Evolutionary conservation across 768 basidiomycete species (phyloP), one percentile per base, ranked within the genome.

Genomic region (Xanthoconium purpureum): DNA sequence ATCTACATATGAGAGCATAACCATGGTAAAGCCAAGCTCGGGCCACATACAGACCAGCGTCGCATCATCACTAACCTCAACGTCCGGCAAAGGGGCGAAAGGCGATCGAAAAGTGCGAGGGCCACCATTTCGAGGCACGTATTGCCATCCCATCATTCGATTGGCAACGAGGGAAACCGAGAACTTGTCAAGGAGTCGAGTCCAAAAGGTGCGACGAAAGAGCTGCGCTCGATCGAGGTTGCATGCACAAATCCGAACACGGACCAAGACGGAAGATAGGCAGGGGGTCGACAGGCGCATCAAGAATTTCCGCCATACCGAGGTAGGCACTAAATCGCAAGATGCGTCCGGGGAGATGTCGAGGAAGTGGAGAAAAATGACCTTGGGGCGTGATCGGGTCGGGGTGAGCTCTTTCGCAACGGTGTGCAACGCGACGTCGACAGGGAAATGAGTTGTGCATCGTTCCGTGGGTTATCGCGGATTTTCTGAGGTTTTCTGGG

Each of bases 291-390:
- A 60, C 47, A 42, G 29, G 15, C 30, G 6, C 58, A 55, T 50
- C 47, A 14, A 12, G 28, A 44, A 52, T 37, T 59, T 59, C 56
- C 56, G 37, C 58, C 45, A 47, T 48, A 49, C 55, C 52, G 15
- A 46, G 24, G 44, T 37, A 29, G 42, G 59, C 47, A 32, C 20
- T 50, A 46, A 55, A 55, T 49, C 43, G 8, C 52, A 14, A 50
- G 59, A 48, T 39, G 37, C 20, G 20, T 36, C 43, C 47, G 43
- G 58, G 47, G 38, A 49, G 44, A 18, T 12, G 43, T 28, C 6
- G 18, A 37, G 39, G 28, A 42, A 8, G 3, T 14, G 44, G 44
- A 1, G 6, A 20, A 2, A 18, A 1, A 18, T 17, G 42, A 29
- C 37, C 33, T 12, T 18, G 43, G 18, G 38, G 20, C 28, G 32